phyloP scores from a whole-genome alignment of 2,329 filamentous ascomycete species.

The Colletotrichum ledebouriae region DNA sequence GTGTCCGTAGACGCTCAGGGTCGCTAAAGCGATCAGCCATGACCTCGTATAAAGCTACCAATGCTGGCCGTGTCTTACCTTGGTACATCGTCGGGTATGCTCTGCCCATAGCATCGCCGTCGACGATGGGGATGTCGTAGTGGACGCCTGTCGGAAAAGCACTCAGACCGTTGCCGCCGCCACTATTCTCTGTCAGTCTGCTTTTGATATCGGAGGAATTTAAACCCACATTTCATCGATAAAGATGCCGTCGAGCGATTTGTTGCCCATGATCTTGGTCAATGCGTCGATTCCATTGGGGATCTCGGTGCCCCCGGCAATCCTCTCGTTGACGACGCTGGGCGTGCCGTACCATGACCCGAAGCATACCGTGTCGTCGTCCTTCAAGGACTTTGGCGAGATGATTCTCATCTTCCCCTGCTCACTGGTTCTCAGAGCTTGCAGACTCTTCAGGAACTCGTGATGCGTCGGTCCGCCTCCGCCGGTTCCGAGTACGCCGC shows the following conservation, averaged over 20 bases:
- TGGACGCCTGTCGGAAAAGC: slow-evolving; percentile 51
- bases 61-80: slow-evolving; percentile 45
- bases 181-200: slow-evolving; percentile 52
- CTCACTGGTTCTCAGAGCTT: slow-evolving; percentile 42
- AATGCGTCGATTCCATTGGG: slow-evolving; percentile 53
- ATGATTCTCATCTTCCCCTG: slow-evolving; percentile 51
- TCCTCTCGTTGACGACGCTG: slow-evolving; percentile 48
- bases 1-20: slow-evolving; percentile 55
- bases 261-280: slow-evolving; percentile 50
- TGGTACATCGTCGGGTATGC: slow-evolving; percentile 53
- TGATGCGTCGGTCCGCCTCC: slow-evolving; percentile 46
- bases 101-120: slow-evolving; percentile 55
- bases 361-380: slow-evolving; percentile 56
- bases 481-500: slow-evolving; percentile 46
- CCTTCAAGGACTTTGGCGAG: slow-evolving; percentile 52
- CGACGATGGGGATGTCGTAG: slow-evolving; percentile 54
- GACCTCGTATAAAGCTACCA: slow-evolving; percentile 48
- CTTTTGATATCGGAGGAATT: background rate
- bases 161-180: slow-evolving; percentile 56
- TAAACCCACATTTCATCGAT: slow-evolving; percentile 54
- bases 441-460: slow-evolving; percentile 42
- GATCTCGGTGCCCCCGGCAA: slow-evolving; percentile 52
- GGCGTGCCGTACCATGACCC: slow-evolving; percentile 61
- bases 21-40: slow-evolving; percentile 47
- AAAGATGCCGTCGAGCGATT: slow-evolving; percentile 51